These are phyloP conservation scores for Lasiodiplodia sp. DNA, from an alignment of 2,329 filamentous ascomycete species.

Conservation along the genomic window DNA sequence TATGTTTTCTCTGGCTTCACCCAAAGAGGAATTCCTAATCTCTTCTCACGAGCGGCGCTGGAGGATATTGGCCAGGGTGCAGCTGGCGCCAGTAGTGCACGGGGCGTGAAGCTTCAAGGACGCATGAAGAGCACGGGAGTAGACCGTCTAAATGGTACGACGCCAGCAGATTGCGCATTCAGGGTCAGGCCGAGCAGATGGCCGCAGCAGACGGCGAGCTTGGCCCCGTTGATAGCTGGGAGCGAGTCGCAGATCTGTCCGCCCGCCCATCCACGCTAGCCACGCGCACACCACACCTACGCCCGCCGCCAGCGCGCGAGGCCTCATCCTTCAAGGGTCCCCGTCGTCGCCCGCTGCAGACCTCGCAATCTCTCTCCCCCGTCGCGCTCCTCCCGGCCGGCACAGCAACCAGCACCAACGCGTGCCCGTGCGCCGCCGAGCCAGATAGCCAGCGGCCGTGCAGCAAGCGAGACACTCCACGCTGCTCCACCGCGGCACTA, in stretches of 20 bases:
- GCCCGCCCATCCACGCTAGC: conserved; percentile 25
- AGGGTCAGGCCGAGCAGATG: conserved; percentile 29
- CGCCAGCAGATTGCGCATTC: conserved; percentile 29
- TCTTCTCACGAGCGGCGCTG: conserved; percentile 28
- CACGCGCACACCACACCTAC: conserved; percentile 24
- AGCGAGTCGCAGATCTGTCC: conserved; percentile 28
- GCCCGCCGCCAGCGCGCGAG: conserved; percentile 10
- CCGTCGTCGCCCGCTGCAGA: conserved; percentile 1
- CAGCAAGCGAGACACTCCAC: conserved; percentile 26
- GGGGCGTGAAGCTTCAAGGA: conserved; percentile 27
- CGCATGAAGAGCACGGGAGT: conserved; percentile 29
- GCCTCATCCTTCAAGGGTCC: conserved; percentile 9
- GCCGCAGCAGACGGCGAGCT: conserved; percentile 26
- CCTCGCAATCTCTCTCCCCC: background rate
- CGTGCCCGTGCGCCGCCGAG: background rate
- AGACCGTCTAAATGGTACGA: conserved; percentile 30
- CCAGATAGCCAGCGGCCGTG: conserved; percentile 21
- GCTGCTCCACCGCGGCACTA: conserved; percentile 24
- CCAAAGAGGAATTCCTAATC: conserved; percentile 27
- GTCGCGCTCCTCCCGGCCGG: background rate
- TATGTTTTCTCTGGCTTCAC: conserved; percentile 28
- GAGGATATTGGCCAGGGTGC: conserved; percentile 16
- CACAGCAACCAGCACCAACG: conserved; percentile 1
- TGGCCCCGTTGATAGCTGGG: conserved; percentile 26
- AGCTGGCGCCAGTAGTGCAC: conserved; percentile 24